Percentiles rank a stretch among this genome's conserved stretches.
Evolutionary conservation across 352 stramenopile species (phyloP).

Genomic region (Pythium pectinolyticum): DNA sequence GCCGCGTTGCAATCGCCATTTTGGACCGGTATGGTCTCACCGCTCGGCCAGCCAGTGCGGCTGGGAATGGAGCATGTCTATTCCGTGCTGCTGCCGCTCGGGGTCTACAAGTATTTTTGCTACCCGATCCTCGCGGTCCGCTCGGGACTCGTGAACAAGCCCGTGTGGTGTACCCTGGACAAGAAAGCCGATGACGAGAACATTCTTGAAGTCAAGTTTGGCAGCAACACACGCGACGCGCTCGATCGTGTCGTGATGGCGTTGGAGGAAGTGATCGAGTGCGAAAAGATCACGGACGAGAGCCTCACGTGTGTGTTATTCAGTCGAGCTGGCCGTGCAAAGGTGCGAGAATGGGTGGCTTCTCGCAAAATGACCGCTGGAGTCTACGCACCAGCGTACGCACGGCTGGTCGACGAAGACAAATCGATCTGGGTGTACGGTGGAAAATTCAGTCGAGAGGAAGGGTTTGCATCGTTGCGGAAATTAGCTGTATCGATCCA

Average conservation of each 20-base stretch:
- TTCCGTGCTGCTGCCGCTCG: neutral
- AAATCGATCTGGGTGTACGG: constrained; percentile 8
- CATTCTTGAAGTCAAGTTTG: constrained; percentile 20
- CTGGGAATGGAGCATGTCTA: constrained; percentile 23
- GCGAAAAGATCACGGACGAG: constrained; percentile 4
- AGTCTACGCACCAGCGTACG: neutral
- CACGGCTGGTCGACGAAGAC: neutral
- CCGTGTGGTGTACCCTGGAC: neutral
- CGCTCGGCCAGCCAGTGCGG: constrained; percentile 21
- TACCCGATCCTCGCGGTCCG: neutral
- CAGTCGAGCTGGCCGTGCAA: constrained; percentile 2
- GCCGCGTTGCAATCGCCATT: neutral
- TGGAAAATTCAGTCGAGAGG: neutral
- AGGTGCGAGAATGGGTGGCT: constrained; percentile 10
- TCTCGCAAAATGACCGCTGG: neutral
- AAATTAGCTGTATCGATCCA: neutral
- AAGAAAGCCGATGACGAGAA: constrained; percentile 1
- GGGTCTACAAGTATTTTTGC: constrained; percentile 14
- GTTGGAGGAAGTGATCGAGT: constrained; percentile 7
- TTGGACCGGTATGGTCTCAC: constrained; percentile 4
- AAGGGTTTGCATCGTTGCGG: neutral
- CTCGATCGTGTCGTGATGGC: constrained; percentile 1
- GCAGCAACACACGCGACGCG: neutral
- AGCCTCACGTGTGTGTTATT: constrained; percentile 11
- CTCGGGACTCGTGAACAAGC: neutral